These are phyloP conservation scores for Podospora pseudopauciseta DNA, from an alignment of 495 filamentous ascomycete genomes.

Conservation along the genomic window DNA sequence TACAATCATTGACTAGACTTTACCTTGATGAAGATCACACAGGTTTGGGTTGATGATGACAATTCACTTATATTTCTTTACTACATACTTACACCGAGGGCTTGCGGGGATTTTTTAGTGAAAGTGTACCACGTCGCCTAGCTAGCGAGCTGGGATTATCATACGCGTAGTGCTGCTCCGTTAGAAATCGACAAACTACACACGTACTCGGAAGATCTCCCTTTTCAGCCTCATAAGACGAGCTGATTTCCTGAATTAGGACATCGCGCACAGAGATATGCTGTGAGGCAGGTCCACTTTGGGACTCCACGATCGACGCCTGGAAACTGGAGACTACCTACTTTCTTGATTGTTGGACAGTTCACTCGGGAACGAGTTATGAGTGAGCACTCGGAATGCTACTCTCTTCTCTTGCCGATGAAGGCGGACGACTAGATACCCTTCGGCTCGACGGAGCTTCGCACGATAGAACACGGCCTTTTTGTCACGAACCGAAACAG, in stretches of 20 bases:
- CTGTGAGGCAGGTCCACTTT: background rate
- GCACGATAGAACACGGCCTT: background rate
- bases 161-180: background rate
- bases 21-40: constrained; percentile 7
- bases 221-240: background rate
- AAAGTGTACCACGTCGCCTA: constrained; percentile 3
- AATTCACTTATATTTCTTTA: background rate
- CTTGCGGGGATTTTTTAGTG: background rate
- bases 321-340: background rate
- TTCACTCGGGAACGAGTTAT: background rate
- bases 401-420: background rate
- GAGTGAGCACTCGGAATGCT: background rate
- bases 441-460: background rate
- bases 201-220: too few species aligned
- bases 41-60: background rate
- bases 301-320: background rate
- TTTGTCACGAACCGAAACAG: background rate
- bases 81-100: background rate
- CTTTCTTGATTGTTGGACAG: background rate
- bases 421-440: background rate
- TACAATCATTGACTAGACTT: background rate
- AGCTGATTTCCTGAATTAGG: background rate
- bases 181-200: background rate
- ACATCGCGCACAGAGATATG: background rate
- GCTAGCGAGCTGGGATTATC: constrained; percentile 10